phyloP scores from a whole-genome alignment of 2,329 filamentous ascomycete genomes.

The Venturia oleaginea region DNA sequence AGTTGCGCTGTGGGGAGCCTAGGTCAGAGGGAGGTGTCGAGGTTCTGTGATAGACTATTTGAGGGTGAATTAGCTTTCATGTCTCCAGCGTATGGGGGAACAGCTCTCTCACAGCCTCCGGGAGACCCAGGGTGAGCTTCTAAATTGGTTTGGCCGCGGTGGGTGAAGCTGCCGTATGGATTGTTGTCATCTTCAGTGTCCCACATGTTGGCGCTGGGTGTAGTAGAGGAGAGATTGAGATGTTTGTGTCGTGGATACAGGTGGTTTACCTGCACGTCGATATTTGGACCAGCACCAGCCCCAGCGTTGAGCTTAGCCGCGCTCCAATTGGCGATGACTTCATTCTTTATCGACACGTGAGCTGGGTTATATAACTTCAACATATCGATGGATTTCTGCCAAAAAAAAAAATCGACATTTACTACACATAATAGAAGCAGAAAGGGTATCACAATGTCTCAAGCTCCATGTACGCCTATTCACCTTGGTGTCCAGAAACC shows the following conservation, averaged over 20 bases:
- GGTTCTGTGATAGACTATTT: constrained; percentile 49
- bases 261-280: background rate
- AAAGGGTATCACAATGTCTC: background rate
- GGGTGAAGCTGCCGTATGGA: constrained; percentile 89
- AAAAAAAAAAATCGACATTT: background rate
- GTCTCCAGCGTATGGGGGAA: background rate
- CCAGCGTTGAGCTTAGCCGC: background rate
- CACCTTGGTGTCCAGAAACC: background rate
- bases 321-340: background rate
- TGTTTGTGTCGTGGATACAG: background rate
- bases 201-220: constrained; percentile 59
- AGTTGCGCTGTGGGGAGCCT: constrained; percentile 59
- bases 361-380: background rate
- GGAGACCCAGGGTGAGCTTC: constrained; percentile 40
- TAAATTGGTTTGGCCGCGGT: constrained; percentile 68
- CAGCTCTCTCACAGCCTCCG: constrained; percentile 25
- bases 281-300: background rate
- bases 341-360: background rate
- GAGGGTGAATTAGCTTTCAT: background rate
- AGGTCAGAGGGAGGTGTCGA: constrained; percentile 60
- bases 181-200: constrained; percentile 95
- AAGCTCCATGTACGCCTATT: background rate
- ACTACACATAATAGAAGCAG: background rate
- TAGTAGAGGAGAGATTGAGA: background rate
- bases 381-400: too few relatives aligned